Conservation (phyloP, 75 land plant species). For the Larix kaempferi region DNA sequence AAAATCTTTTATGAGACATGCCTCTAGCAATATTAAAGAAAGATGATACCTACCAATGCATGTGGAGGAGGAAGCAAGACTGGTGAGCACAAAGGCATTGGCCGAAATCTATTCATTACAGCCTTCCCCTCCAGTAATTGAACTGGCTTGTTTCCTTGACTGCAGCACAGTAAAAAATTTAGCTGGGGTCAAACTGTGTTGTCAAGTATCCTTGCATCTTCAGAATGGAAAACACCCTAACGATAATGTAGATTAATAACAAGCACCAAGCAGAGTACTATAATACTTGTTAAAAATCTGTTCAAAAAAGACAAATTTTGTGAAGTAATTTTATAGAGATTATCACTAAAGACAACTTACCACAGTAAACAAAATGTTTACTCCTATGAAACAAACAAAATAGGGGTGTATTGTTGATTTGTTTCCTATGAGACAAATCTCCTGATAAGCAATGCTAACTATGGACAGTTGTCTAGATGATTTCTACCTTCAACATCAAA, state of each 20-base stretch:
- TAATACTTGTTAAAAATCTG: too few species aligned
- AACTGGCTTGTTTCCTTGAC: slow-evolving; percentile 30
- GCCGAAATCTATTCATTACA: slow-evolving; percentile 68
- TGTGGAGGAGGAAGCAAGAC: slow-evolving; percentile 87
- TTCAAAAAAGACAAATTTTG: too few species aligned
- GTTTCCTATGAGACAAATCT: too few species aligned
- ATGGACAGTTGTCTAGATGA: too few species aligned
- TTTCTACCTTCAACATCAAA: too few species aligned
- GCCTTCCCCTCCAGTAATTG: slow-evolving; percentile 20
- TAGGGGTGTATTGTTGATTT: too few species aligned
- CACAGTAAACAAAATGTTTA: too few species aligned
- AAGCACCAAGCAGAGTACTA: neutral
- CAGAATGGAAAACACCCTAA: neutral
- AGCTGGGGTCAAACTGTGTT: neutral
- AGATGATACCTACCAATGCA: slow-evolving; percentile 65
- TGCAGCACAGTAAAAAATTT: slow-evolving; percentile 14
- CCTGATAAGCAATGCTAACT: too few species aligned
- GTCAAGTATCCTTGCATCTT: neutral
- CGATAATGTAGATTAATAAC: neutral
- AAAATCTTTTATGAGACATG: neutral
- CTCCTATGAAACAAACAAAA: too few species aligned
- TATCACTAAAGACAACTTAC: too few species aligned
- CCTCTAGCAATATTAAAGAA: neutral
- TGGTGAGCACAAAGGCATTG: slow-evolving; percentile 86
- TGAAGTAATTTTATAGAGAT: too few species aligned